Conservation (phyloP, 352 stramenopile genomes). For the Elongisporangium senticosum region DNA sequence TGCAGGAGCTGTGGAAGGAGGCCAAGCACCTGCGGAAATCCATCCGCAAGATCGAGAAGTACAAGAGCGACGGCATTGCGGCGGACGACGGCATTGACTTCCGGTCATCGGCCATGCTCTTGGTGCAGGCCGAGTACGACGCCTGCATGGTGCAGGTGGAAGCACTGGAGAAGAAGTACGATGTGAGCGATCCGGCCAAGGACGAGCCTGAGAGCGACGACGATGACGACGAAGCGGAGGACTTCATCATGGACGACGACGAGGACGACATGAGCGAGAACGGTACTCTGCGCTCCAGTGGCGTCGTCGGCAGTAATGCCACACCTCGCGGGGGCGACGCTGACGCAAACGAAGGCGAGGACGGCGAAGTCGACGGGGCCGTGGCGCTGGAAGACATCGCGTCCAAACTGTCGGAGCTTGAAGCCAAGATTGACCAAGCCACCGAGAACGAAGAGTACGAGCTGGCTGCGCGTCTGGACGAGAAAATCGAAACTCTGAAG, state of each 20-base stretch:
- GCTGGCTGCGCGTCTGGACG: slow-evolving; percentile 64
- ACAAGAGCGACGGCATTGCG: slow-evolving; percentile 54
- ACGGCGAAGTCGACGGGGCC: slow-evolving; percentile 18
- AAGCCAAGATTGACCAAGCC: slow-evolving; percentile 62
- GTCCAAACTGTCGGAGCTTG: slow-evolving; percentile 51
- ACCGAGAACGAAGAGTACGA: slow-evolving; percentile 84
- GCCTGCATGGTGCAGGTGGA: slow-evolving; percentile 57
- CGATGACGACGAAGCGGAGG: slow-evolving; percentile 40
- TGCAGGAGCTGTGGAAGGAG: slow-evolving; percentile 80
- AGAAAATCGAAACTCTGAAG: slow-evolving; percentile 63
- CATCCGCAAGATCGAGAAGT: slow-evolving; percentile 62
- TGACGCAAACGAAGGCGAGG: slow-evolving; percentile 14
- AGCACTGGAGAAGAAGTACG: slow-evolving; percentile 67
- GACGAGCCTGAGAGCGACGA: slow-evolving; percentile 54
- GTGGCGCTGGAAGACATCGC: slow-evolving; percentile 48
- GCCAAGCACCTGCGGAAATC: slow-evolving; percentile 49
- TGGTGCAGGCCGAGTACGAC: slow-evolving; percentile 77
- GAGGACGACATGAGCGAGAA: slow-evolving; percentile 24
- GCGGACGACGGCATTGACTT: slow-evolving; percentile 61
- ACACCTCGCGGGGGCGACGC: neutral
- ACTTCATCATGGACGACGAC: slow-evolving; percentile 33
- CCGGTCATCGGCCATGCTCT: slow-evolving; percentile 49
- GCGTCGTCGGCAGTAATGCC: neutral
- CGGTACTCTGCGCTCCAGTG: slow-evolving; percentile 2
- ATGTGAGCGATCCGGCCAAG: slow-evolving; percentile 41